phyloP scores from a whole-genome alignment of 2,329 filamentous ascomycete genomes.

The Fusarium setosum region DNA sequence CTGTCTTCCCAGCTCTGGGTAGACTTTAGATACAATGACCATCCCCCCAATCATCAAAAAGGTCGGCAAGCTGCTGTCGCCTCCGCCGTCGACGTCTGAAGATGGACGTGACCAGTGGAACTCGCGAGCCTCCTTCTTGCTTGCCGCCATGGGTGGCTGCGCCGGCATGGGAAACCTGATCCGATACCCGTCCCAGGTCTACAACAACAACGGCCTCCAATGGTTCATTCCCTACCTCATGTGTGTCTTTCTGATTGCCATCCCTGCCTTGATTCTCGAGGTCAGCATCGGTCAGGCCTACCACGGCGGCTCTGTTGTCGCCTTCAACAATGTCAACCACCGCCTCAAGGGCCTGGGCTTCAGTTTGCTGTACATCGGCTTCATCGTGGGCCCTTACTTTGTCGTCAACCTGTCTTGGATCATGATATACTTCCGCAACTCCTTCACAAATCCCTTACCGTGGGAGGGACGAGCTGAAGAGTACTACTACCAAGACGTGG shows the following conservation, averaged over 20 bases:
- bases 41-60: slow-evolving; percentile 43
- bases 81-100: slow-evolving; percentile 49
- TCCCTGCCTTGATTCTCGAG: slow-evolving; percentile 66
- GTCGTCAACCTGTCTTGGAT: slow-evolving; percentile 69
- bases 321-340: slow-evolving; percentile 64
- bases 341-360: slow-evolving; percentile 66
- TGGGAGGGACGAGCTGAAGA: slow-evolving; percentile 63
- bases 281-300: slow-evolving; percentile 78
- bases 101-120: slow-evolving; percentile 66
- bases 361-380: slow-evolving; percentile 62
- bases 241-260: slow-evolving; percentile 65
- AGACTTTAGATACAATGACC: slow-evolving; percentile 17
- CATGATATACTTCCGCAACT: slow-evolving; percentile 68
- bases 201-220: slow-evolving; percentile 69
- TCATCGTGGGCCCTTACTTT: slow-evolving; percentile 68
- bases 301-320: slow-evolving; percentile 65
- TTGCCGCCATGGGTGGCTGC: slow-evolving; percentile 69
- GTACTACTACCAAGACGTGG: slow-evolving; percentile 63
- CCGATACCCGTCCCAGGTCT: slow-evolving; percentile 67
- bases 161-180: slow-evolving; percentile 69
- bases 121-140: slow-evolving; percentile 64
- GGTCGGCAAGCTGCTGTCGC: slow-evolving; percentile 48
- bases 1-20: background rate
- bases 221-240: slow-evolving; percentile 71
- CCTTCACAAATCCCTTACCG: slow-evolving; percentile 65